Evolutionary conservation across 352 stramenopile genomes (phyloP), one percentile per base, ranked within the genome.

Genomic region (Phytophthora sojae): DNA sequence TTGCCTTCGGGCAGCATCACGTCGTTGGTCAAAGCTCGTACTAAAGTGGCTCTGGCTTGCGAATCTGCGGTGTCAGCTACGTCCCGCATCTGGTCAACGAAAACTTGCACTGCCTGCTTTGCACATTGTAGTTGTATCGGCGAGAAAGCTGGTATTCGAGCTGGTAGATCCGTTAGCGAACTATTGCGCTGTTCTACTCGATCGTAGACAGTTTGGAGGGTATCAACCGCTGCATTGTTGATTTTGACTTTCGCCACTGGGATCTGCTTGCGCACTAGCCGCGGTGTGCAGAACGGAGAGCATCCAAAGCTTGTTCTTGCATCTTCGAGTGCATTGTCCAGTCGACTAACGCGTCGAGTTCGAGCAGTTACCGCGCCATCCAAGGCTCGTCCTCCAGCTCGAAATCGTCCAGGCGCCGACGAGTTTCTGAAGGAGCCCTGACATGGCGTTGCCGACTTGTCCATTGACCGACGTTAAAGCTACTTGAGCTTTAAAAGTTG

Each of bases 301-400:
- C 37, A 53, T 21, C 12, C 42, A 15, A 23, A 21, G 23, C 25
- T 57, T 32, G 6, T 39, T 19, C 65, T 66, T 12, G 65, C 59
- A 52, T 74, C 70, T 61, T 71, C 30, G 19, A 77, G 50, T 26
- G 65, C 70, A 14, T 17, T 63, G 47, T 77, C 70, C 45, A 77
- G 29, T 25, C 70, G 65, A 64, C 21, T 71, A 23, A 57, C 23
- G 2, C 70, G 47, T 49, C 70, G 64, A 57, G 3, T 60, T 26
- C 25, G 56, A 32, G 8, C 17, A 9, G 50, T 62, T 15, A 55
- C 35, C 14, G 8, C 30, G 17, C 14, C 52, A 55, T 60, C 50
- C 1, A 39, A 5, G 1, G 23, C n/a, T 64, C 44, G 49, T 23
- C 9, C 45, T 57, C 57, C 45, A 35, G 30, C 23, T 49, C 52